These are phyloP conservation scores for Pythium sukuiense DNA, from an alignment of 352 stramenopile genomes.

Conservation along the genomic window DNA sequence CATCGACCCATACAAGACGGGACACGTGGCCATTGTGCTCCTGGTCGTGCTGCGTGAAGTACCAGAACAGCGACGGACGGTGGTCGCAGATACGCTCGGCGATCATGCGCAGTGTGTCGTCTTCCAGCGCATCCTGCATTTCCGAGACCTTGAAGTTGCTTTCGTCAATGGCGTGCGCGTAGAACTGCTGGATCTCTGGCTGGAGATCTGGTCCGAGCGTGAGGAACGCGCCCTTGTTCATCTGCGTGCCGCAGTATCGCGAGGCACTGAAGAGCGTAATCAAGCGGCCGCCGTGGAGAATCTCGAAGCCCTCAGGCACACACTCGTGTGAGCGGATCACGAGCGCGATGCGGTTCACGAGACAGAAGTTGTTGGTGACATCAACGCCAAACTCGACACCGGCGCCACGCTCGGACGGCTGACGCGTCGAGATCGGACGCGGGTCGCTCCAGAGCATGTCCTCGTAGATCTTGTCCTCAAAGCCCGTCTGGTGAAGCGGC, in stretches of 20 bases:
- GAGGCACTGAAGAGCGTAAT: slow-evolving; percentile 93
- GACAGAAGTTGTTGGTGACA: slow-evolving; percentile 93
- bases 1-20: slow-evolving; percentile 89
- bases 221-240: slow-evolving; percentile 93
- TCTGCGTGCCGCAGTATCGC: slow-evolving; percentile 91
- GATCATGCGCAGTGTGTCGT: slow-evolving; percentile 92
- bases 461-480: slow-evolving; percentile 94
- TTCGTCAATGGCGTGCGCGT: slow-evolving; percentile 85
- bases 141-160: slow-evolving; percentile 74
- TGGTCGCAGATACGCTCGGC: slow-evolving; percentile 92
- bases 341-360: slow-evolving; percentile 91
- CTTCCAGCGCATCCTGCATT: slow-evolving; percentile 81
- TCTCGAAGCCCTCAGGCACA: slow-evolving; percentile 91
- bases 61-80: slow-evolving; percentile 92
- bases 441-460: slow-evolving; percentile 94
- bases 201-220: slow-evolving; percentile 89
- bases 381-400: slow-evolving; percentile 92
- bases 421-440: slow-evolving; percentile 66
- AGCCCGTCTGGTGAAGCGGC: slow-evolving; percentile 83
- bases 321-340: slow-evolving; percentile 95
- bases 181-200: slow-evolving; percentile 94
- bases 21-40: slow-evolving; percentile 84
- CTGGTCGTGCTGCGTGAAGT: slow-evolving; percentile 93
- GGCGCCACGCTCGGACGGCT: slow-evolving; percentile 85
- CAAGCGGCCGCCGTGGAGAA: slow-evolving; percentile 83